Evolutionary conservation across 805 yeast species (phyloP), one percentile per base, ranked within the genome.

Genomic region (Kluyveromyces wickerhamii): DNA sequence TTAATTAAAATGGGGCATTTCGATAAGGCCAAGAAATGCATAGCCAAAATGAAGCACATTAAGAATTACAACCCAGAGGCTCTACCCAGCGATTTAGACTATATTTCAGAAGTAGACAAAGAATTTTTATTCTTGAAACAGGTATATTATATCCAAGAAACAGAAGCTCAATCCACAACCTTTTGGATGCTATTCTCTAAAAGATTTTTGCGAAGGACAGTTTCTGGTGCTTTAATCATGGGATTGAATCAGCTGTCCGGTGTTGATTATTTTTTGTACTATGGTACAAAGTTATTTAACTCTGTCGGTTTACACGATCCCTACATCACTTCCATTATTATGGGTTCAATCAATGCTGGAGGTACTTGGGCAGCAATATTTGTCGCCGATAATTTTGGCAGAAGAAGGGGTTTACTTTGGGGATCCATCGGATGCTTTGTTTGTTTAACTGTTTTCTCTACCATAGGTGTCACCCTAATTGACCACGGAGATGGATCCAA

Each of bases 231-330:
- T 33, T 36, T 33, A 16, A 17, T 36, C 4, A 32, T 32, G 40
- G 36, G 27, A 13, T 36, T 36, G 14, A 33, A 36, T 17, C 85
- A 78, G 51, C 64, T 74, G 47, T 66, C 74, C 21, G 86, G 86
- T 40, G 69, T 76, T 36, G 78, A 78, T 59, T 78, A 74, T 57
- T 74, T 78, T 44, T 76, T 79, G 62, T 77, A 74, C 56, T 78
- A 71, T 45, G 79, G 81, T 29, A 71, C 78, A n/a, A 58, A 71
- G 8, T 67, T 78, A 38, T 77, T 79, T 30, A 62, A 52, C 48
- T 67, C 72, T 35, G 71, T 67, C 33, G 74, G 74, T 39, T 59
- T 76, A 54, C 47, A 54, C 25, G 76, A 74, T 51, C 66, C 79
- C 6, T 74, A 66, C 52, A 62, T 68, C 42, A 72, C 79, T 8